Evolutionary conservation across 352 stramenopile species (phyloP), one percentile per base, ranked within the genome.

Genomic region (Phytophthora pinifolia): DNA sequence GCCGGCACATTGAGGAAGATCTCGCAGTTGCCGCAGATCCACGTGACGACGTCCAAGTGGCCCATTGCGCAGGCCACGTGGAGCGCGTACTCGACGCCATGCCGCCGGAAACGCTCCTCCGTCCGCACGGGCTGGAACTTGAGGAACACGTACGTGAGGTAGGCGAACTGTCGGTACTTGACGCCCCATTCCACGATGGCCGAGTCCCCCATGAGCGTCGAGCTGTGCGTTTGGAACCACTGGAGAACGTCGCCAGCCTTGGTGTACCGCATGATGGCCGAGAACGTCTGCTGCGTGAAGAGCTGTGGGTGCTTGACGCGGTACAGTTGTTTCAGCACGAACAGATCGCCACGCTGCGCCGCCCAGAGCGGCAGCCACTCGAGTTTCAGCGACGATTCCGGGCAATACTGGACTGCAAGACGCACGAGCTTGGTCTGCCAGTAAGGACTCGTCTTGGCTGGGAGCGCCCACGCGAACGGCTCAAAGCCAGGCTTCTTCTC

Each of bases 1-100:
- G 64, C 64, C 8, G 59, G 59, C 3, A 72, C 50, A 2, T 66
- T 65, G 6, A 72, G 20, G 31, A 72, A 68, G 8, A 72, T 69
- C 54, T 69, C 59, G 29, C 59, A 69, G 35, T 68, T 72, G 4
- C 52, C 64, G 35, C 59, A 72, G 33, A 79, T 68, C 66, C 70
- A 79, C 13, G 50, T 62, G n/a, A 79, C 57, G 14, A 76, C 60
- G 32, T 67, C 52, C n/a, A 67, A 15, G 35, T 76, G 62, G 1
- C 65, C 70, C 54, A 71, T 62, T 6, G 66, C 43, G 31, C 62
- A 64, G 4, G 70, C 65, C 7, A 68, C 62, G 4, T 62, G 59
- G 2, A 79, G 43, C 8, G 56, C 59, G 15, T 62, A 68, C 48
- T 68, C 70, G 13, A 73, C 52, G 3, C 58, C 62, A 20, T 79